These are phyloP conservation scores for Cryoendolithus antarcticus DNA, from an alignment of 2,329 filamentous ascomycete genomes.

Conservation along the genomic window DNA sequence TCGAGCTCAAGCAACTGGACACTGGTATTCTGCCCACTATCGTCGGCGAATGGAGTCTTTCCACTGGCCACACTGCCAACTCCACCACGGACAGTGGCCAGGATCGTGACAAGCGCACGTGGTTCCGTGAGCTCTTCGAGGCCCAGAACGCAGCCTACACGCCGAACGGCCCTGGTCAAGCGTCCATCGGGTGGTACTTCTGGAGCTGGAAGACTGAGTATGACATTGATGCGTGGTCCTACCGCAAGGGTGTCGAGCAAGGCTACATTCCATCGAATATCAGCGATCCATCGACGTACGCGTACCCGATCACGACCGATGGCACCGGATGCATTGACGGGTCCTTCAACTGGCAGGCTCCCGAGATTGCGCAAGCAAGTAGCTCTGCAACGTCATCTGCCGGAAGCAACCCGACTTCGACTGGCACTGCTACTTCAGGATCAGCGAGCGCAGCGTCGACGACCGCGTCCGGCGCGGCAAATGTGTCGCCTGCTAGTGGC, in stretches of 20 bases:
- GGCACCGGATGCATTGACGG: slow-evolving; percentile 9
- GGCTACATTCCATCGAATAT: slow-evolving; percentile 11
- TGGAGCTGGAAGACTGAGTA: slow-evolving; percentile 14
- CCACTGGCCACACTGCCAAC: slow-evolving; percentile 8
- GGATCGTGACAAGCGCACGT: slow-evolving; percentile 9
- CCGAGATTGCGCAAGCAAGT: background rate
- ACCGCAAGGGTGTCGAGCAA: slow-evolving; percentile 6
- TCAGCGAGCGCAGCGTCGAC: no score
- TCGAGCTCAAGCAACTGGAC: slow-evolving; percentile 1
- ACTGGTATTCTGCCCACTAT: slow-evolving; percentile 9
- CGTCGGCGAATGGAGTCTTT: slow-evolving; percentile 11
- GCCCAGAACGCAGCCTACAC: slow-evolving; percentile 10
- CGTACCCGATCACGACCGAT: slow-evolving; percentile 8
- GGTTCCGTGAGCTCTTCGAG: slow-evolving; percentile 11
- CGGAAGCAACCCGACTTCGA: no score
- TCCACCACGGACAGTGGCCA: slow-evolving; percentile 4
- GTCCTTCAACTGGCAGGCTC: slow-evolving; percentile 8
- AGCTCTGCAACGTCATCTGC: no score
- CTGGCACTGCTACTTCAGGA: no score
- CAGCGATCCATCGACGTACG: slow-evolving; percentile 8
- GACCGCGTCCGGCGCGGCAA: no score
- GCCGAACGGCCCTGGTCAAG: slow-evolving; percentile 7
- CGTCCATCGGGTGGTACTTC: slow-evolving; percentile 10
- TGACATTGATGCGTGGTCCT: slow-evolving; percentile 12
- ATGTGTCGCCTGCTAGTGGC: no score